A percentile compares a stretch with the other conserved stretches of the same genome.
Conservation (phyloP, 495 filamentous ascomycete species). For the Daldinia concentrica region DNA sequence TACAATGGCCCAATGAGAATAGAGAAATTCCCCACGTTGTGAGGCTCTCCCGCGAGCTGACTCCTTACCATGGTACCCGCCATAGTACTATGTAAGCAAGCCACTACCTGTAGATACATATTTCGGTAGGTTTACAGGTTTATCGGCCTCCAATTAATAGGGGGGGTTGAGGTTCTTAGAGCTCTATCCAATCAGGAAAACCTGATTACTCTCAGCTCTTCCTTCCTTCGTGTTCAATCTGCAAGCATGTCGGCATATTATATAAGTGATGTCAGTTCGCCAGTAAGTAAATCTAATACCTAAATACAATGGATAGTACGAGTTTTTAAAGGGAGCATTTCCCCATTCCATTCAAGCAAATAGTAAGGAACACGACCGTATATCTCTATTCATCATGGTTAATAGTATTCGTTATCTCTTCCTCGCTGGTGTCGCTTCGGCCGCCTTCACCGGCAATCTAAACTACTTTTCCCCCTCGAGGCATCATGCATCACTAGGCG, state of each 20-base stretch:
- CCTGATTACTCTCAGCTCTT: slow-evolving; percentile 31
- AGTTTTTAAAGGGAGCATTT: slow-evolving; percentile 4
- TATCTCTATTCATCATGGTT: slow-evolving; percentile 26
- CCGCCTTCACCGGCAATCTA: slow-evolving; percentile 58
- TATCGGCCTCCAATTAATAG: background rate
- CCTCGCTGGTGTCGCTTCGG: slow-evolving; percentile 31
- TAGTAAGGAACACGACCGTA: background rate
- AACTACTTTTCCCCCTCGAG: slow-evolving; percentile 69
- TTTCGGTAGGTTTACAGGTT: too few species aligned
- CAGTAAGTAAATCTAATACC: background rate
- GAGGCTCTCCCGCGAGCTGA: slow-evolving; percentile 27
- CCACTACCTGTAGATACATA: too few species aligned
- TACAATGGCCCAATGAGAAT: slow-evolving; percentile 29
- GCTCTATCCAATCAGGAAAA: slow-evolving; percentile 39
- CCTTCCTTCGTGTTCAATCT: slow-evolving; percentile 7
- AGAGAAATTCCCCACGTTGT: slow-evolving; percentile 28
- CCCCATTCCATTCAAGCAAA: slow-evolving; percentile 7
- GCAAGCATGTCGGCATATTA: background rate
- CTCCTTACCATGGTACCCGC: background rate
- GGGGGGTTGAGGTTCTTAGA: background rate
- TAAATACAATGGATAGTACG: background rate
- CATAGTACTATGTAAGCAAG: too few species aligned
- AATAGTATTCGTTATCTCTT: slow-evolving; percentile 17
- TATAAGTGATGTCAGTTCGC: slow-evolving; percentile 17
- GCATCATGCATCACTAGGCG: slow-evolving; percentile 64